Conservation (phyloP, 768 basidiomycete species). For the Cyclocybe cylindracea region DNA sequence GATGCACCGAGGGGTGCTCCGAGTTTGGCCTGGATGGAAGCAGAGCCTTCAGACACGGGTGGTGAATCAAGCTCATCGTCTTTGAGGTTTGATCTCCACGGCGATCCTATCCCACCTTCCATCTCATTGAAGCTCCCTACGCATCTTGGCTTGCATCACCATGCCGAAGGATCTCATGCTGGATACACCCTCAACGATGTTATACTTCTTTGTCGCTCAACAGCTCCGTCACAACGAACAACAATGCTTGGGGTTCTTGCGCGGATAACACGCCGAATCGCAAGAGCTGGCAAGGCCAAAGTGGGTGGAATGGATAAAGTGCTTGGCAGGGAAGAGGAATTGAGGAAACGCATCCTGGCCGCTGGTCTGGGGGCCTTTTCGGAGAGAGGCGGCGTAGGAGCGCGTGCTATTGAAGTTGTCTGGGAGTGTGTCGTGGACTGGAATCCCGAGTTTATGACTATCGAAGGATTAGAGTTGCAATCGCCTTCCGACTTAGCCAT, state of each 20-base stretch:
- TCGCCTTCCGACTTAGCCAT: conserved; percentile 27
- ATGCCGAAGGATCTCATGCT: conserved; percentile 75
- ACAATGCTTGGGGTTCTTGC: conserved; percentile 77
- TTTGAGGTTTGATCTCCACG: conserved; percentile 79
- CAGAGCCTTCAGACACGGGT: conserved; percentile 26
- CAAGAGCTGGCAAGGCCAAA: conserved; percentile 32
- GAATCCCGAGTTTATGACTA: conserved; percentile 39
- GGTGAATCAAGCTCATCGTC: conserved; percentile 33
- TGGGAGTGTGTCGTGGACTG: conserved; percentile 78
- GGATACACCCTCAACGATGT: conserved; percentile 91
- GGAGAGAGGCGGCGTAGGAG: conserved; percentile 68
- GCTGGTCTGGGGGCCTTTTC: conserved; percentile 66
- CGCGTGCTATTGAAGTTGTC: conserved; percentile 66
- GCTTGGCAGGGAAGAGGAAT: conserved; percentile 39
- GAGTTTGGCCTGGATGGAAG: conserved; percentile 78
- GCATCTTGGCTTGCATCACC: conserved; percentile 89
- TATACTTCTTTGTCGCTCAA: conserved; percentile 76
- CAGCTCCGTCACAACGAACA: conserved; percentile 80
- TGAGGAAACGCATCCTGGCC: conserved; percentile 65
- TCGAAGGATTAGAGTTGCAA: conserved; percentile 53
- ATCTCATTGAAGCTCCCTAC: conserved; percentile 67
- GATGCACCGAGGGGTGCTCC: conserved; percentile 66
- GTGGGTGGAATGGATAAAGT: conserved; percentile 36
- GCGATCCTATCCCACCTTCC: conserved; percentile 60
- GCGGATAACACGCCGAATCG: conserved; percentile 47